These are phyloP conservation scores for Globisporangium okanoganense DNA, from an alignment of 352 stramenopile genomes.

Conservation along the genomic window DNA sequence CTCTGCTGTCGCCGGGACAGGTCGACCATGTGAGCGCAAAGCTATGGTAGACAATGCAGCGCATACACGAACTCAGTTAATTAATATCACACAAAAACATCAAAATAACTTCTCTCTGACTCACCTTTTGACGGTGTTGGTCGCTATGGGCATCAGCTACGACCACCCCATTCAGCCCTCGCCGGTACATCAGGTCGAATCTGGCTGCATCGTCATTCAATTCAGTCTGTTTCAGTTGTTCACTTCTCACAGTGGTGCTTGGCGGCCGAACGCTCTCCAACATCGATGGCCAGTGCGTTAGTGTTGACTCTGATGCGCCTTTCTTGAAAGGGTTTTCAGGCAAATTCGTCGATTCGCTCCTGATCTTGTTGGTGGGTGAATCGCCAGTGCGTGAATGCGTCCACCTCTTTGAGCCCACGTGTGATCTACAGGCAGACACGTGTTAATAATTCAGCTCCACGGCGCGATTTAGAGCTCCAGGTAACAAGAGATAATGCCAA, in stretches of 20 bases:
- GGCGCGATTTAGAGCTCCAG: conserved; percentile 8
- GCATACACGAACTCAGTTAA: conserved; percentile 6
- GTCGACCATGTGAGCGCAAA: conserved; percentile 27
- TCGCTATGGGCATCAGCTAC: conserved; percentile 12
- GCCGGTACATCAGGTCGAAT: conserved; percentile 16
- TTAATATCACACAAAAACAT: background rate
- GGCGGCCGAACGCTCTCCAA: background rate
- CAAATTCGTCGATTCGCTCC: background rate
- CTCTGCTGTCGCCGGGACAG: conserved; percentile 23
- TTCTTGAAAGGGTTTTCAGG: conserved; percentile 14
- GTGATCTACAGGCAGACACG: background rate
- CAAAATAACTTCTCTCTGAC: background rate
- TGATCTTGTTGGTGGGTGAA: background rate
- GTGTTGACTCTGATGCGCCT: background rate
- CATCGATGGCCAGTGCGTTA: background rate
- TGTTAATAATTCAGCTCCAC: conserved; percentile 5
- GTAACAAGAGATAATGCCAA: background rate
- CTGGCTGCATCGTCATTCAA: background rate
- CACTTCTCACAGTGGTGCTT: too few species aligned
- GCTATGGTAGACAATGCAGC: conserved; percentile 11
- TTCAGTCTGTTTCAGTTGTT: background rate
- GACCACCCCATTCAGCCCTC: conserved; percentile 29
- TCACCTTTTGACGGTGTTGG: conserved; percentile 13
- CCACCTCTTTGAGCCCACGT: background rate
- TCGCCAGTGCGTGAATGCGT: background rate